Evolutionary conservation across 306 rosid species (phyloP).

Genomic region (Boehmeria nivea): DNA sequence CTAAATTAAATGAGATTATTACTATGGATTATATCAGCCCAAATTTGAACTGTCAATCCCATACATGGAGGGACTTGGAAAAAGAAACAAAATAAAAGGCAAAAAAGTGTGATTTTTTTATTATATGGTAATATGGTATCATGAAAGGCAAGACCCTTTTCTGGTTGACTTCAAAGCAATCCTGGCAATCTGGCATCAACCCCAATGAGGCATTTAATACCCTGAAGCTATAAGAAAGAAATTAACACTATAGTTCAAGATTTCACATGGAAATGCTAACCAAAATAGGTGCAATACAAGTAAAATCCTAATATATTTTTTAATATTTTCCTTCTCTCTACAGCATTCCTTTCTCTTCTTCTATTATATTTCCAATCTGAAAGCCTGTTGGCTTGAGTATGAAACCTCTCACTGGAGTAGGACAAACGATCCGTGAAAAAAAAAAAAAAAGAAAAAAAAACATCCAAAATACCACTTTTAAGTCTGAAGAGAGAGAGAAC

Average conservation of each 20-base stretch:
- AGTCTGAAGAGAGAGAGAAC: too few relatives aligned
- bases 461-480: too few relatives aligned
- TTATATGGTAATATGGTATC: constrained; percentile 9
- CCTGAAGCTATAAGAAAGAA: constrained; percentile 4
- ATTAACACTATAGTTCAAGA: constrained; percentile 1
- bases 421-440: constrained; percentile 19
- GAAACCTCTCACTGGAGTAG: constrained; percentile 2
- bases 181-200: constrained; percentile 43
- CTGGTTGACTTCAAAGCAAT: constrained; percentile 38
- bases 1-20: constrained; percentile 12
- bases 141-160: constrained; percentile 20
- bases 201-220: constrained; percentile 37
- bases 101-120: background rate
- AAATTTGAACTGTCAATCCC: constrained; percentile 12
- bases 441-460: background rate
- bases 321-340: constrained; percentile 14
- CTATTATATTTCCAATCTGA: constrained; percentile 42
- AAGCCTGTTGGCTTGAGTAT: background rate
- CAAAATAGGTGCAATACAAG: background rate
- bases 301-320: background rate
- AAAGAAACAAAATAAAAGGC: background rate
- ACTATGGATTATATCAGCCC: background rate
- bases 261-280: constrained; percentile 24
- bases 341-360: constrained; percentile 35
- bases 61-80: background rate